These are phyloP conservation scores for Theobroma grandiflorum DNA, from an alignment of 441 rosid species.

Conservation along the genomic window DNA sequence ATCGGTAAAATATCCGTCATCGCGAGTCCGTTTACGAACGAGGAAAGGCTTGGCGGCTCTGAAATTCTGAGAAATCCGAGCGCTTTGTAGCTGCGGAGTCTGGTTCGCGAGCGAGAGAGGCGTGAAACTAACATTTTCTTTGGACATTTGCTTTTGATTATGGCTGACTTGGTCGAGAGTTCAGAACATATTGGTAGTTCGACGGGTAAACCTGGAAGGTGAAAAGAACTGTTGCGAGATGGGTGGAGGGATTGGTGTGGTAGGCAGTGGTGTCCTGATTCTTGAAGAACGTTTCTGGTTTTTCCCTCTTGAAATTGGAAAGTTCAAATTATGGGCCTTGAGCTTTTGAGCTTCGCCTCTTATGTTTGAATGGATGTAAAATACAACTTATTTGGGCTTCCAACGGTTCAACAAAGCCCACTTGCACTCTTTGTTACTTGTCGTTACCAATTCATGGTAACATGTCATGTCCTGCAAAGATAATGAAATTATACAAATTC, in stretches of 20 bases:
- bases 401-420: too few relatives aligned
- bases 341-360: too few relatives aligned
- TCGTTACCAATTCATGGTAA: too few relatives aligned
- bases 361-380: too few relatives aligned
- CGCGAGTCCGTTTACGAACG: slow-evolving; percentile 59
- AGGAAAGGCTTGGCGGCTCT: slow-evolving; percentile 65
- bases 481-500: too few relatives aligned
- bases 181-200: slow-evolving; percentile 1
- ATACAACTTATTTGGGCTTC: too few relatives aligned
- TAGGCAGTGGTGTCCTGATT: neutral
- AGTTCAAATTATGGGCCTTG: neutral
- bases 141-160: slow-evolving; percentile 33
- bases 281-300: neutral
- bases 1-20: slow-evolving; percentile 13
- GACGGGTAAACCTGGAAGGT: slow-evolving; percentile 11
- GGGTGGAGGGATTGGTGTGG: neutral
- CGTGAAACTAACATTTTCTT: slow-evolving; percentile 36
- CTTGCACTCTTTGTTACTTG: too few relatives aligned
- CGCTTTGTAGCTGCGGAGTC: slow-evolving; percentile 40
- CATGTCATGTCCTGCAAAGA: too few relatives aligned
- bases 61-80: slow-evolving; percentile 63
- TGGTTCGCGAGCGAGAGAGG: slow-evolving; percentile 26
- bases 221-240: neutral
- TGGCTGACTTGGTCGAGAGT: neutral
- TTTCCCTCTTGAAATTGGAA: neutral